Evolutionary conservation across 805 yeast species (phyloP).

Genomic region (Schizosaccharomyces osmophilus): DNA sequence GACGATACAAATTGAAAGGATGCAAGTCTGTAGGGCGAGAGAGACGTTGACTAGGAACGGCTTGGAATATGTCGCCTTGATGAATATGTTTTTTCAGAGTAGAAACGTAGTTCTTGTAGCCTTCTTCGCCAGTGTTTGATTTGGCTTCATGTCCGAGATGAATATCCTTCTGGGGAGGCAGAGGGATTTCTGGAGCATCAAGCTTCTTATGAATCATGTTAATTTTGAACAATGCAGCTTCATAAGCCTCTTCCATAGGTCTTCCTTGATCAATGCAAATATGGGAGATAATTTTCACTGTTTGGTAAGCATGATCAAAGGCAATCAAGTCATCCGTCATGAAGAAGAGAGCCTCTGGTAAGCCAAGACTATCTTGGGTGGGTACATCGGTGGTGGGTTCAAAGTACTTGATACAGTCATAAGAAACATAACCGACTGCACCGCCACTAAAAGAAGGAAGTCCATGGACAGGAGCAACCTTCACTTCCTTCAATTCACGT

Average conservation of each 20-base stretch:
- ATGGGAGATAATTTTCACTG: conserved; percentile 65
- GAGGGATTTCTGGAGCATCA: conserved; percentile 18
- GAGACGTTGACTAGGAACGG: conserved; percentile 93
- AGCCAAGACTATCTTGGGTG: conserved; percentile 50
- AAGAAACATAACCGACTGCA: conserved; percentile 84
- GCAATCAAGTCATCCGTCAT: conserved; percentile 73
- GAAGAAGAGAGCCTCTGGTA: conserved; percentile 88
- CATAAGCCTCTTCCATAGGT: conserved; percentile 29
- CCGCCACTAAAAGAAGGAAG: conserved; percentile 57
- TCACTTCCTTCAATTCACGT: conserved; percentile 36
- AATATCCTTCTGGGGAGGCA: conserved; percentile 58
- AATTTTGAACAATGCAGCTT: conserved; percentile 30
- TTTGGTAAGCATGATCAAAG: conserved; percentile 79
- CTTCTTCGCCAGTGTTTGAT: conserved; percentile 81
- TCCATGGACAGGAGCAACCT: conserved; percentile 59
- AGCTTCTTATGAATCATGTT: conserved; percentile 25
- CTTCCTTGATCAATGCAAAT: conserved; percentile 15
- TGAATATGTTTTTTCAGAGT: conserved; percentile 56
- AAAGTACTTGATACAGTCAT: conserved; percentile 88
- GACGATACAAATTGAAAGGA: conserved; percentile 89
- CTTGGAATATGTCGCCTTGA: conserved; percentile 87
- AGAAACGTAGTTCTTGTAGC: conserved; percentile 65
- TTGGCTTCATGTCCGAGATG: conserved; percentile 28
- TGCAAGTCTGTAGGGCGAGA: conserved; percentile 86
- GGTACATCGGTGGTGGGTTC: conserved; percentile 64